Conservation (phyloP, 225 moss, liverwort and hornwort genomes). For the Lunularia cruciata region DNA sequence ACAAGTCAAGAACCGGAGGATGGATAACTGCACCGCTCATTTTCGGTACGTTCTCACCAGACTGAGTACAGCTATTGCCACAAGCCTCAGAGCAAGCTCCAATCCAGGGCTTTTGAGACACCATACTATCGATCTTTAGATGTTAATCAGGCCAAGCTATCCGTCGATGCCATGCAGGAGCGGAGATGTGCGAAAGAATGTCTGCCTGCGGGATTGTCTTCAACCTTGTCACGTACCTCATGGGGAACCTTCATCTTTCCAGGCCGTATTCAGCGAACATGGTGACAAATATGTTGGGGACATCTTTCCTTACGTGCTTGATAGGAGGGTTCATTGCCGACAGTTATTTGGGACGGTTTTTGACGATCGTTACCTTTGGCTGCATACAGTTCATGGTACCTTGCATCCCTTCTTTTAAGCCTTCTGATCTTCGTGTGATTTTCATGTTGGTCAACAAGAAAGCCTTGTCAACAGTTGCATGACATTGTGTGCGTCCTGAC, state of each 20-base stretch:
- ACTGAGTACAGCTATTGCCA: neutral
- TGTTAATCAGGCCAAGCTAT: neutral
- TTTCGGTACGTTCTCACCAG: conserved; percentile 26
- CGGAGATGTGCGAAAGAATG: conserved; percentile 50
- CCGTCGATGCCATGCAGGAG: conserved; percentile 27
- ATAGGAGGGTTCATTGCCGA: conserved; percentile 50
- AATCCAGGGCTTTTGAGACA: neutral
- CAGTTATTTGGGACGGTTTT: conserved; percentile 41
- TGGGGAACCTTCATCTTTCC: conserved; percentile 36
- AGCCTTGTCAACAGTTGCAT: too few species aligned
- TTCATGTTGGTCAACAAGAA: neutral
- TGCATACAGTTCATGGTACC: conserved; percentile 41
- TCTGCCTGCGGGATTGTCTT: conserved; percentile 41
- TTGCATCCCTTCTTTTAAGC: neutral
- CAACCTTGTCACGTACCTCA: conserved; percentile 46
- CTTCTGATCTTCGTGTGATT: neutral
- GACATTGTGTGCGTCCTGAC: too few species aligned
- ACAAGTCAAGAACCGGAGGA: conserved; percentile 44
- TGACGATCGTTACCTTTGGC: conserved; percentile 36
- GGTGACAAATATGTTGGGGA: conserved; percentile 47
- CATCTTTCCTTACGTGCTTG: conserved; percentile 40
- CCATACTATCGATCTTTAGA: neutral
- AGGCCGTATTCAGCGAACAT: conserved; percentile 44
- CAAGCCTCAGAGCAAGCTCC: neutral
- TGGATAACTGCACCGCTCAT: conserved; percentile 45